A percentile compares a stretch with the other conserved stretches of the same genome.
These are phyloP conservation scores for Chalciporus sp. DNA, from an alignment of 1,284 basidiomycete species.

Conservation along the genomic window DNA sequence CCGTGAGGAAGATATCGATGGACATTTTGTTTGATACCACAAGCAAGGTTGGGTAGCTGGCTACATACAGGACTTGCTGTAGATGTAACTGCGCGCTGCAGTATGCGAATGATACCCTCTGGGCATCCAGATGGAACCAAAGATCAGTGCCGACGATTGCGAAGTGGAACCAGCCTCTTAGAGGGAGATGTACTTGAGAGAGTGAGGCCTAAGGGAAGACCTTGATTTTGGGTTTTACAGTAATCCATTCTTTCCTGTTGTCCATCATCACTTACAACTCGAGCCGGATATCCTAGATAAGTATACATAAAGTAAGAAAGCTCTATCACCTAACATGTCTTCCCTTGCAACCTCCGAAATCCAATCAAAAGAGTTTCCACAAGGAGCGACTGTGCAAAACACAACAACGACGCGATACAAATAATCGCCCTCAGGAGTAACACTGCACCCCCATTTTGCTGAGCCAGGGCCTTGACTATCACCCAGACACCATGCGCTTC, in stretches of 20 bases:
- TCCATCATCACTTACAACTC: not conserved
- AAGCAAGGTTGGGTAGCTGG: slow-evolving; percentile 33
- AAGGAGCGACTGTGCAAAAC: slow-evolving; percentile 8
- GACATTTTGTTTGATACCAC: slow-evolving; percentile 11
- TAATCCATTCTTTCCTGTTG: too few species aligned
- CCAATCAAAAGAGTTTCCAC: not conserved
- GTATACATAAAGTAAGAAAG: not conserved
- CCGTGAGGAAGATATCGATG: slow-evolving; percentile 2
- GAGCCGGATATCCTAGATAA: not conserved
- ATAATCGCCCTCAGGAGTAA: slow-evolving; percentile 11
- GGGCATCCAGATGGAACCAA: not conserved
- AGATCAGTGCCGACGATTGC: too few species aligned
- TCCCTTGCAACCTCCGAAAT: not conserved
- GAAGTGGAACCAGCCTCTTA: too few species aligned
- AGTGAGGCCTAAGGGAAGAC: too few species aligned
- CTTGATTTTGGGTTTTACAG: too few species aligned
- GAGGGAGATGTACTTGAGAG: too few species aligned
- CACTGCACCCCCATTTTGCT: slow-evolving; percentile 13
- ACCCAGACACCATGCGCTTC: slow-evolving; percentile 18
- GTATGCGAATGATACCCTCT: slow-evolving; percentile 1
- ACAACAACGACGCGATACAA: slow-evolving; percentile 3
- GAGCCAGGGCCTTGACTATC: slow-evolving; percentile 20
- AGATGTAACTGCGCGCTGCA: slow-evolving; percentile 7
- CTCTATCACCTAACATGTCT: not conserved
- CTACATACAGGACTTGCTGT: slow-evolving; percentile 29